Conservation (phyloP, 2,329 filamentous ascomycete genomes). For the Calonectria naviculata region DNA sequence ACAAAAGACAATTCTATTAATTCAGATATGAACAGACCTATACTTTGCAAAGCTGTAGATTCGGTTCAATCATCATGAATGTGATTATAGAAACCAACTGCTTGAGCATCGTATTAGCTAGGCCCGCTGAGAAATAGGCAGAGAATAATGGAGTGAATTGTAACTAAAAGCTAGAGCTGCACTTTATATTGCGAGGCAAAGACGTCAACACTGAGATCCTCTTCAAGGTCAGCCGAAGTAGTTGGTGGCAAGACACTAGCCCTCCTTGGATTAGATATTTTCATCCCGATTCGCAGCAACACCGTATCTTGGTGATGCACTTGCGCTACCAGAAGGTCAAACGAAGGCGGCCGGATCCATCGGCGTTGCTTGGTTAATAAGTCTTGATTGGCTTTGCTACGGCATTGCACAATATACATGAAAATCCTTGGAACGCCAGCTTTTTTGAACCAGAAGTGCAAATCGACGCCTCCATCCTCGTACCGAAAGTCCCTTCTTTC, state of each 20-base stretch:
- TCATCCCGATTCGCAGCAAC: neutral
- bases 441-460: slow-evolving; percentile 43
- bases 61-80: too few species aligned
- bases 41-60: neutral
- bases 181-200: too few species aligned
- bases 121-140: too few species aligned
- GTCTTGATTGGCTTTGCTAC: slow-evolving; percentile 39
- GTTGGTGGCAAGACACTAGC: too few species aligned
- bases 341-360: neutral
- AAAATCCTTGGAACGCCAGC: slow-evolving; percentile 45
- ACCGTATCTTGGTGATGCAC: neutral
- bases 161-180: too few species aligned
- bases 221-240: too few species aligned
- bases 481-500: slow-evolving; percentile 29
- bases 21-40: neutral
- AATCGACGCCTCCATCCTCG: slow-evolving; percentile 42
- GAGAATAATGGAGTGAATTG: too few species aligned
- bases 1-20: slow-evolving; percentile 6
- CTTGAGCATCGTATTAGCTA: too few species aligned
- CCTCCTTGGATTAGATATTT: too few species aligned
- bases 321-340: neutral
- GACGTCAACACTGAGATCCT: too few species aligned
- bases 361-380: slow-evolving; percentile 18
- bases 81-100: too few species aligned
- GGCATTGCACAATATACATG: slow-evolving; percentile 41